Evolutionary conservation across 2,329 filamentous ascomycete species (phyloP).

Genomic region (Dactylellina parvicollis): DNA sequence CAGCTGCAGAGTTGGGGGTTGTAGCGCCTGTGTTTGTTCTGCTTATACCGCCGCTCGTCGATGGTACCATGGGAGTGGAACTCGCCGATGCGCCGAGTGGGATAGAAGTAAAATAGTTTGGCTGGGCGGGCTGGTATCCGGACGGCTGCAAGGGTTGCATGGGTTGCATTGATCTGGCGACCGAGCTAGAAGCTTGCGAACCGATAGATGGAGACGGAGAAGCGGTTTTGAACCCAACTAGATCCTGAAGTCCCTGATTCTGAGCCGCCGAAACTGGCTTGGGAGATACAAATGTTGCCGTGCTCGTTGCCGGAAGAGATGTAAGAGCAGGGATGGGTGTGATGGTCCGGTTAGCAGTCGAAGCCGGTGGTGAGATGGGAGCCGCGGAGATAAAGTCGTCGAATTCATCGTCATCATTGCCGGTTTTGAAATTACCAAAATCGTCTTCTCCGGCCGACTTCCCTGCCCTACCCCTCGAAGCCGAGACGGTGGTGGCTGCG

Average conservation of each 20-base stretch:
- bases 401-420: slow-evolving; percentile 87
- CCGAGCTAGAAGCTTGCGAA: slow-evolving; percentile 63
- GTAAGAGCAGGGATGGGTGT: slow-evolving; percentile 63
- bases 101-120: slow-evolving; percentile 96
- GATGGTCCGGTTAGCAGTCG: slow-evolving; percentile 55
- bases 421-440: slow-evolving; percentile 63
- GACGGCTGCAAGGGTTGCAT: slow-evolving; percentile 57
- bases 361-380: slow-evolving; percentile 64
- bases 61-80: slow-evolving; percentile 29
- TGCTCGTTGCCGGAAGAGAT: slow-evolving; percentile 63
- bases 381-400: slow-evolving; percentile 96
- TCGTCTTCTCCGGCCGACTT: slow-evolving; percentile 63
- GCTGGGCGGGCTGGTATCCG: slow-evolving; percentile 80
- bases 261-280: slow-evolving; percentile 86
- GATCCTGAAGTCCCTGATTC: slow-evolving; percentile 79
- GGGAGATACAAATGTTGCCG: slow-evolving; percentile 74
- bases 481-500: slow-evolving; percentile 62
- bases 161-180: slow-evolving; percentile 63
- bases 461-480: slow-evolving; percentile 62
- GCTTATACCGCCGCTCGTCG: slow-evolving; percentile 60
- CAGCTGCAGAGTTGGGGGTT: slow-evolving; percentile 61
- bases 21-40: slow-evolving; percentile 58
- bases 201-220: slow-evolving; percentile 73
- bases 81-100: slow-evolving; percentile 60
- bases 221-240: slow-evolving; percentile 81